Evolutionary conservation across 495 filamentous ascomycete species (phyloP), one percentile per base, ranked within the genome.

Genomic region (Choiromyces venosus): DNA sequence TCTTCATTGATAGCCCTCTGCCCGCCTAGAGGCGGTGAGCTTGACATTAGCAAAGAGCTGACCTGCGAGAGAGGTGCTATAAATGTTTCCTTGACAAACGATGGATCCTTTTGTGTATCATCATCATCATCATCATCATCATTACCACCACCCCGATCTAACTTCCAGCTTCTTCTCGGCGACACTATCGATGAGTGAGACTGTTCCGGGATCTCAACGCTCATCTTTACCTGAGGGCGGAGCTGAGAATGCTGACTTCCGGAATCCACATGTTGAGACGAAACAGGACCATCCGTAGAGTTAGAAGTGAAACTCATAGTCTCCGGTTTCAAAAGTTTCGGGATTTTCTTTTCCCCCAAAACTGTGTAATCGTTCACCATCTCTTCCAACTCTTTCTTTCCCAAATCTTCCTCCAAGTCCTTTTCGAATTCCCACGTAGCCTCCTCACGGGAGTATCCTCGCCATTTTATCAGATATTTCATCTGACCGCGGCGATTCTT

Each of bases 371-470:
- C 67, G 16, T 29, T 21, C 21, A 80, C 37, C n/a, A 80, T 39
- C 38, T 74, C 73, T 12, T 76, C 74, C 33, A 80, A 70, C 1
- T 52, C 77, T 2, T 71, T 52, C n/a, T 52, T 44, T 12, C 66
- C 67, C 14, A 80, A 36, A 69, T 80, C 78, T 29, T 66, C 35
- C 4, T 65, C 40, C 0, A 80, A 52, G 18, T 39, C 40, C 18
- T 39, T 70, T 46, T 72, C 77, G 3, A 35, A 68, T 67, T 80
- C 78, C 78, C 78, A 80, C 4, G 77, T 74, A 16, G 74, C 69
- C 42, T 79, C 77, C 18, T 70, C 38, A 19, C 74, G 56, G 1
- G 71, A 61, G 61, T 74, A 80, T 33, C 78, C 78, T 18, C 70
- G 29, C 78, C 78, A 80, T 39, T 69, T 69, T 10, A 80, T 69